Percentiles rank a stretch among this genome's conserved stretches.
These are phyloP conservation scores for Apiotrichum veenhuisii DNA, from an alignment of 1,284 basidiomycete species.

Conservation along the genomic window DNA sequence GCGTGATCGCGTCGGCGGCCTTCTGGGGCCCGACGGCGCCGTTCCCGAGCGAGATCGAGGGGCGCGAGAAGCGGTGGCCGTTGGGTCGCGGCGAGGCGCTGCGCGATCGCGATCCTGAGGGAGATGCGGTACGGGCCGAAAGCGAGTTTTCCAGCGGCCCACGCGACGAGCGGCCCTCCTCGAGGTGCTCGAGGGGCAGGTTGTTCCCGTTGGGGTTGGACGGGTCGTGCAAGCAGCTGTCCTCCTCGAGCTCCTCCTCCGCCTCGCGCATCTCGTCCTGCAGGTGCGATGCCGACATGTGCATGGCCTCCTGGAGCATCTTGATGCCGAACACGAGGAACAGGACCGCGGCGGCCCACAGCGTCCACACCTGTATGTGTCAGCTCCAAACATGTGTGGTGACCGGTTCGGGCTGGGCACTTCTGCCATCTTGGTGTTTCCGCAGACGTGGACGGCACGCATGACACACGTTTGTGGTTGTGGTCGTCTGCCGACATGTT, in stretches of 20 bases:
- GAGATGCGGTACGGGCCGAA: neutral
- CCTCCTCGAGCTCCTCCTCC: conserved; percentile 70
- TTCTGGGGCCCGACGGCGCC: conserved; percentile 10
- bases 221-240: conserved; percentile 37
- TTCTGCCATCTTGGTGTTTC: too few relatives aligned
- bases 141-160: conserved; percentile 13
- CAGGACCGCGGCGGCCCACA: conserved; percentile 64
- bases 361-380: conserved; percentile 35
- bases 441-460: too few relatives aligned
- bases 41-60: conserved; percentile 1
- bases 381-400: too few relatives aligned
- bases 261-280: conserved; percentile 89
- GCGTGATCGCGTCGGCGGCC: conserved; percentile 1
- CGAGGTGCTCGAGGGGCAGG: conserved; percentile 42
- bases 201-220: neutral
- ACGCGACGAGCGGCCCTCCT: conserved; percentile 31
- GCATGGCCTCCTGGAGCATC: conserved; percentile 74
- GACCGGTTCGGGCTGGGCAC: too few relatives aligned
- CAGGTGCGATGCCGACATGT: conserved; percentile 70
- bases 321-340: conserved; percentile 83
- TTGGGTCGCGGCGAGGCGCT: neutral
- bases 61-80: neutral
- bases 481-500: too few relatives aligned
- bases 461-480: too few relatives aligned
- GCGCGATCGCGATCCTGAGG: neutral